A percentile compares a stretch with the other conserved stretches of the same genome.
Conservation (phyloP, 805 yeast species). For the Jamesozyma lodderae region DNA sequence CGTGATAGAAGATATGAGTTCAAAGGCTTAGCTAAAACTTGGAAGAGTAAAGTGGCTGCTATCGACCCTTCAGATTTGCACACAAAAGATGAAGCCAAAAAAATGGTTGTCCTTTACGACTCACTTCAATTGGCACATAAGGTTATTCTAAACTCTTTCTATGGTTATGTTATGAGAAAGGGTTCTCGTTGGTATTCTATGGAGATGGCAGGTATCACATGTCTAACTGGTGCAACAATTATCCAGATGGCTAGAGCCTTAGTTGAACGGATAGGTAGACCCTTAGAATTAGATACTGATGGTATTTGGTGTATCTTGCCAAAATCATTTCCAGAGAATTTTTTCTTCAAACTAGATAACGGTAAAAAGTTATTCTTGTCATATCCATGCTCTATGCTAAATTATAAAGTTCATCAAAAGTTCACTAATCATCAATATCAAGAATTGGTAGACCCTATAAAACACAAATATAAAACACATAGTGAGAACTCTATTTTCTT, state of each 20-base stretch:
- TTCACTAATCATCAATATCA: slow-evolving; percentile 95
- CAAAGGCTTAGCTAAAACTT: slow-evolving; percentile 84
- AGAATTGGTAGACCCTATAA: slow-evolving; percentile 62
- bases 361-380: slow-evolving; percentile 74
- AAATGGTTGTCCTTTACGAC: slow-evolving; percentile 89
- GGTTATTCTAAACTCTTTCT: slow-evolving; percentile 90
- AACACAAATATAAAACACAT: slow-evolving; percentile 59
- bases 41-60: slow-evolving; percentile 73
- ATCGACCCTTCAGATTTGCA: slow-evolving; percentile 46
- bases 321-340: slow-evolving; percentile 85
- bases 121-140: slow-evolving; percentile 95
- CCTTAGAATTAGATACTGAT: slow-evolving; percentile 93
- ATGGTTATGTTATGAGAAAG: slow-evolving; percentile 97
- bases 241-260: slow-evolving; percentile 93
- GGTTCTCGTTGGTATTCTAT: slow-evolving; percentile 99
- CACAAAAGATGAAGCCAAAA: slow-evolving; percentile 78
- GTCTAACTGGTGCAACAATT: slow-evolving; percentile 95
- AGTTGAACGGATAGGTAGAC: slow-evolving; percentile 90
- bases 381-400: slow-evolving; percentile 94
- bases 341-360: slow-evolving; percentile 54
- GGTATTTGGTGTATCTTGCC: slow-evolving; percentile 99
- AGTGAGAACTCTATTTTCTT: slow-evolving; percentile 93
- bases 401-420: slow-evolving; percentile 79
- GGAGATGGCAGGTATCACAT: slow-evolving; percentile 99
- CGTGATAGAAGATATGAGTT: slow-evolving; percentile 95